These are phyloP conservation scores for Botryotinia globosa DNA, from an alignment of 2,329 filamentous ascomycete genomes.

Conservation along the genomic window DNA sequence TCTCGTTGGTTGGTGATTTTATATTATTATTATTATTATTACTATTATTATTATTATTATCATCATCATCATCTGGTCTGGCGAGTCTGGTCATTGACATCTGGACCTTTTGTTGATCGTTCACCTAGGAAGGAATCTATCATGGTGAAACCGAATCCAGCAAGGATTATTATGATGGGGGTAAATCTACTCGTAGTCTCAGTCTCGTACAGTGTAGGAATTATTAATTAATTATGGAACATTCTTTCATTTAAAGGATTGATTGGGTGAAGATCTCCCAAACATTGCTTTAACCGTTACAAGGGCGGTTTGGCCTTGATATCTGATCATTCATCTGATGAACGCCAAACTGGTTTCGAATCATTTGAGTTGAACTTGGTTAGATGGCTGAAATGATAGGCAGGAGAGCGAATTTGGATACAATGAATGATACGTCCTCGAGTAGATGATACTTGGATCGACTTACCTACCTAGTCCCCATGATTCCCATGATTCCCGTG, in stretches of 20 bases:
- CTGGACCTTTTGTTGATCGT: constrained; percentile 11
- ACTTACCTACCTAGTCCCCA: not conserved
- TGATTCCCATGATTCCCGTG: too few species aligned
- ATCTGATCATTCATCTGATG: constrained; percentile 10
- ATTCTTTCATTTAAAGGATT: not conserved
- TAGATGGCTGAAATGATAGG: not conserved
- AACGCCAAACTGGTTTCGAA: not conserved
- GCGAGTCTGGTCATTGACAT: constrained; percentile 1
- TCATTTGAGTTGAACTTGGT: not conserved
- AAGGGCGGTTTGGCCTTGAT: not conserved
- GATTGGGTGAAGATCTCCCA: constrained; percentile 13
- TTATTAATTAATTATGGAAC: constrained; percentile 5
- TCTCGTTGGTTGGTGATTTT: constrained; percentile 9
- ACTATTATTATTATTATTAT: not conserved
- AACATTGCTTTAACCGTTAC: not conserved
- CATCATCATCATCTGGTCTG: not conserved
- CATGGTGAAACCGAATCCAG: constrained; percentile 14
- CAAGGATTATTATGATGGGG: not conserved
- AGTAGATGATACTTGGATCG: not conserved
- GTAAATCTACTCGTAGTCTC: too few species aligned
- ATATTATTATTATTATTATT: not conserved
- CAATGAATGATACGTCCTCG: too few species aligned
- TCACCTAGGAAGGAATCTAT: not conserved
- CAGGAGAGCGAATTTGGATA: not conserved
- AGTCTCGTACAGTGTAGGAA: constrained; percentile 1